phyloP scores from a whole-genome alignment of 345 rosid genomes.

The Eucalyptus dawsonii region DNA sequence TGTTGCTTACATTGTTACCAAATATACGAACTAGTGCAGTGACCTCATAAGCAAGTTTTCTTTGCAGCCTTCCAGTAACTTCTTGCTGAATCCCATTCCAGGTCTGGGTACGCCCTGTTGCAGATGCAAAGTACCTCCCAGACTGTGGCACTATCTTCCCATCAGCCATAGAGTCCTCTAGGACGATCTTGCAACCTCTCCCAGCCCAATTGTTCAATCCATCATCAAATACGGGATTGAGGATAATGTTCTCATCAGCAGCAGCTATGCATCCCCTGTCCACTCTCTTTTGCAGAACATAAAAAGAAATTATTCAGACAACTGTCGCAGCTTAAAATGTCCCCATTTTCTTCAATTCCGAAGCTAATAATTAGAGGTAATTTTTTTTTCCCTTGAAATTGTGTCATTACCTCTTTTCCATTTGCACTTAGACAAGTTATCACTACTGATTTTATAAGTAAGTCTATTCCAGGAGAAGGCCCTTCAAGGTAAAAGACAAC shows the following conservation, averaged over 20 bases:
- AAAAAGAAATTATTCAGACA: background rate
- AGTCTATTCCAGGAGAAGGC: constrained; percentile 74
- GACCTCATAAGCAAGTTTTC: constrained; percentile 69
- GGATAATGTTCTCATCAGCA: constrained; percentile 47
- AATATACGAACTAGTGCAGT: constrained; percentile 60
- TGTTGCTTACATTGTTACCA: constrained; percentile 46
- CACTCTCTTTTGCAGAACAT: constrained; percentile 2
- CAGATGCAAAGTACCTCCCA: constrained; percentile 71
- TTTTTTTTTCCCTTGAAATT: background rate
- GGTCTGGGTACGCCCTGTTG: constrained; percentile 69
- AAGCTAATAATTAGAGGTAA: background rate
- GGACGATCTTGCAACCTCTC: constrained; percentile 75
- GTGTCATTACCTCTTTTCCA: constrained; percentile 23
- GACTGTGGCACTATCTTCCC: constrained; percentile 60
- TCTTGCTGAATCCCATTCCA: constrained; percentile 97
- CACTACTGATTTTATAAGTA: constrained; percentile 57
- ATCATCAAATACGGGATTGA: constrained; percentile 68
- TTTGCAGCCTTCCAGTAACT: constrained; percentile 66
- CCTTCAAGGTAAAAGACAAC: constrained; percentile 90
- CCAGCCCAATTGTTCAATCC: constrained; percentile 88
- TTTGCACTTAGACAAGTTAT: constrained; percentile 31
- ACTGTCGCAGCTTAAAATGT: background rate
- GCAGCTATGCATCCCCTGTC: background rate
- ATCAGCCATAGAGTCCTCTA: constrained; percentile 73
- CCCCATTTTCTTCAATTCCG: background rate